A percentile compares a stretch with the other conserved stretches of the same genome.
phyloP scores from a whole-genome alignment of 345 rosid genomes.

The Citrus cavaleriei region DNA sequence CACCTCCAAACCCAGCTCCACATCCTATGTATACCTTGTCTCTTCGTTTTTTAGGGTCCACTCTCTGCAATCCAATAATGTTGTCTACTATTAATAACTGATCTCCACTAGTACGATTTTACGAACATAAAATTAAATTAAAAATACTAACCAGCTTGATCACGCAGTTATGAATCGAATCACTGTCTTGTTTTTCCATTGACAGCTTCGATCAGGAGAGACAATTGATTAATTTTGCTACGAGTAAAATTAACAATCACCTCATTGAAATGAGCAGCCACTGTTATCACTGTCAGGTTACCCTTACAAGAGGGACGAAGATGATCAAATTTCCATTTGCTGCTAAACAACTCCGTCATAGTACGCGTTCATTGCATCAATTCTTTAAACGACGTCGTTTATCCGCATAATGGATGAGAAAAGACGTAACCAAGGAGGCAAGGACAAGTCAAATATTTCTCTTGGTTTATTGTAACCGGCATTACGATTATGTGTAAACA shows the following conservation, averaged over 20 bases:
- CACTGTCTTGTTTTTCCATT: conserved; percentile 25
- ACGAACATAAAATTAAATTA: not conserved
- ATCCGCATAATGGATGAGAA: too few species aligned
- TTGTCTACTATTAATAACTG: not conserved
- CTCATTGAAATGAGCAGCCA: not conserved
- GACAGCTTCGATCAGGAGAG: not conserved
- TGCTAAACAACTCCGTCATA: too few species aligned
- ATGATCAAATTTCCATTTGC: too few species aligned
- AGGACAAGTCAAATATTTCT: too few species aligned
- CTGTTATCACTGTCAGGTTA: too few species aligned
- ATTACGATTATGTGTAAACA: not conserved
- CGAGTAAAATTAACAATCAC: not conserved
- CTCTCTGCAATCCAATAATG: conserved; percentile 47
- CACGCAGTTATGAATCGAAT: conserved; percentile 32
- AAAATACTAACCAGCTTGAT: conserved; percentile 38
- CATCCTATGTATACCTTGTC: conserved; percentile 77
- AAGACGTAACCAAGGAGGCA: fast-evolving
- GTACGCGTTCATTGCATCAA: too few species aligned
- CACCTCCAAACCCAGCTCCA: conserved; percentile 96
- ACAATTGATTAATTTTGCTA: not conserved
- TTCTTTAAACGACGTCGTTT: too few species aligned
- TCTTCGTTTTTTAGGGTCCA: conserved; percentile 49
- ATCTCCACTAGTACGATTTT: not conserved
- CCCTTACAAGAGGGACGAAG: too few species aligned
- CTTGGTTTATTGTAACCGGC: too few species aligned